phyloP scores from a whole-genome alignment of 805 yeast genomes.

The Starmerella tilneyi region DNA sequence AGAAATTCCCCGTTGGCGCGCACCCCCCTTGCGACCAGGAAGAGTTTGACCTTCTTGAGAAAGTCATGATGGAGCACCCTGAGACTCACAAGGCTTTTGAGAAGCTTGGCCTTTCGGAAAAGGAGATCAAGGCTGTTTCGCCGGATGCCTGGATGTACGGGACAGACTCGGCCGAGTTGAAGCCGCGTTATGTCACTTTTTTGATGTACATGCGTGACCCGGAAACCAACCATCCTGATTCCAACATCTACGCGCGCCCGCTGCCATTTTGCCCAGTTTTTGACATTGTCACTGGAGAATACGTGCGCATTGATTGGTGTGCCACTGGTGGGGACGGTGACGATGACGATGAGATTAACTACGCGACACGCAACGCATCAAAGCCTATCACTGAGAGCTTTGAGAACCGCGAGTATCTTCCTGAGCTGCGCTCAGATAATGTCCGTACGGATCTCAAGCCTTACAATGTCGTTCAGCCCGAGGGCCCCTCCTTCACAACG shows the following conservation, averaged over 20 bases:
- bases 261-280: constrained; percentile 65
- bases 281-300: constrained; percentile 49
- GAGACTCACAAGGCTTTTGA: constrained; percentile 80
- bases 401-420: constrained; percentile 59
- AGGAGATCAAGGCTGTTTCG: constrained; percentile 19
- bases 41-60: constrained; percentile 19
- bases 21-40: constrained; percentile 66
- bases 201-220: constrained; percentile 68
- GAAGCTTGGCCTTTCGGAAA: constrained; percentile 50
- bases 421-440: constrained; percentile 52
- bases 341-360: constrained; percentile 47
- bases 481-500: constrained; percentile 62
- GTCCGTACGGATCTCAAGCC: constrained; percentile 58
- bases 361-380: constrained; percentile 44
- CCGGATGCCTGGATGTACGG: constrained; percentile 63
- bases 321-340: constrained; percentile 65
- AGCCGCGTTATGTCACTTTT: constrained; percentile 45
- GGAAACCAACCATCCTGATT: constrained; percentile 35
- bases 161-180: constrained; percentile 40
- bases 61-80: constrained; percentile 54
- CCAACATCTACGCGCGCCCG: constrained; percentile 60
- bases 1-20: constrained; percentile 47
- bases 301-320: constrained; percentile 60
- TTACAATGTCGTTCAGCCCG: constrained; percentile 70
- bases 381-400: constrained; percentile 47